These are phyloP conservation scores for Corymbia citriodora DNA, from an alignment of 441 rosid species.

Conservation along the genomic window DNA sequence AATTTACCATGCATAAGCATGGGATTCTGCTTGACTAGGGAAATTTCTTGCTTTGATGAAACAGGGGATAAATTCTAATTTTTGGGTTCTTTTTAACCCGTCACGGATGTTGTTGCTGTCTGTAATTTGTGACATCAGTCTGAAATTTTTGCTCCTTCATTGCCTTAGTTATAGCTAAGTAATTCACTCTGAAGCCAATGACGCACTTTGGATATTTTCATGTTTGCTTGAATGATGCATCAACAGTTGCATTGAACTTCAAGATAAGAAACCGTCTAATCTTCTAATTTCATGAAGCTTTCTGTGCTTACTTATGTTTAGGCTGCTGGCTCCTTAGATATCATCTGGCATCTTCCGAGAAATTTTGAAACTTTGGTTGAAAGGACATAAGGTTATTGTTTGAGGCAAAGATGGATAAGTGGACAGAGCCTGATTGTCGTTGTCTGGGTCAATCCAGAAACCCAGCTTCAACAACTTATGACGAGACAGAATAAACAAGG, in stretches of 20 bases:
- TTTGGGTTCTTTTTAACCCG: neutral
- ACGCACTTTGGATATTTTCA: neutral
- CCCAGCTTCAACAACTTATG: slow-evolving; percentile 45
- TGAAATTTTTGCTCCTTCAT: neutral
- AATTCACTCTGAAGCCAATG: neutral
- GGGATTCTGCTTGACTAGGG: neutral
- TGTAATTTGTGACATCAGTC: neutral
- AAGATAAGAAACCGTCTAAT: neutral
- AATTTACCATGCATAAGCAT: neutral
- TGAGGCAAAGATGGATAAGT: slow-evolving; percentile 62
- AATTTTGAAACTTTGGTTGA: slow-evolving; percentile 54
- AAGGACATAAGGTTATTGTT: slow-evolving; percentile 55
- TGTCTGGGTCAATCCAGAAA: too few species aligned
- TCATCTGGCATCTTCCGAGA: slow-evolving; percentile 52
- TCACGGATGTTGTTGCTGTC: neutral
- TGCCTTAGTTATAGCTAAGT: neutral
- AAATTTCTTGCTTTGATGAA: neutral
- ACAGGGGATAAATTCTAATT: neutral
- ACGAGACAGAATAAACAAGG: slow-evolving; percentile 37
- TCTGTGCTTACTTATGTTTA: slow-evolving; percentile 14
- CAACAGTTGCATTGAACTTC: neutral
- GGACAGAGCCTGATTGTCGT: too few species aligned
- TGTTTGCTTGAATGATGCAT: neutral
- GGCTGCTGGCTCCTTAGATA: slow-evolving; percentile 67
- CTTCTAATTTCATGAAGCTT: neutral